A percentile compares a stretch with the other conserved stretches of the same genome.
phyloP scores from a whole-genome alignment of 305 asterid species.

The Solanum hybrid region DNA sequence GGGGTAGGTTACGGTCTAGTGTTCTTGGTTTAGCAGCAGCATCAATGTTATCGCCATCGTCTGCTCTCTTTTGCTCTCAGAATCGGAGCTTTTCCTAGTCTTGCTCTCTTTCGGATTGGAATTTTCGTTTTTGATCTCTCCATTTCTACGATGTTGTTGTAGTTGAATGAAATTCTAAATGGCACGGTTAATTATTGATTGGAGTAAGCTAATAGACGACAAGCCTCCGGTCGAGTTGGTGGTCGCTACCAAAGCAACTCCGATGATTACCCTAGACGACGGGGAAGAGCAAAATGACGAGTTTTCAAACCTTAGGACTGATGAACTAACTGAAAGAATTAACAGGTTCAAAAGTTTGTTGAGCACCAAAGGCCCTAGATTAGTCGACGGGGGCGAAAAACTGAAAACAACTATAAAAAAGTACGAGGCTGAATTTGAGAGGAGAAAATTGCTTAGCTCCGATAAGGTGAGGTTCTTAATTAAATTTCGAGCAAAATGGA shows the following conservation, averaged over 20 bases:
- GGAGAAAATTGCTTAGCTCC: not conserved
- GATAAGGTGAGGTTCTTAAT: conserved; percentile 25
- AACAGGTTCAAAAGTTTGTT: not conserved
- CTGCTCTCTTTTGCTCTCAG: not conserved
- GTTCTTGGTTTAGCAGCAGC: not conserved
- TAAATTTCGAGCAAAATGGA: not conserved
- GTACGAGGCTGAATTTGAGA: conserved; percentile 31
- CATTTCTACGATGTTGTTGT: not conserved
- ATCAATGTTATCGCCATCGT: not conserved
- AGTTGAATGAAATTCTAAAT: not conserved
- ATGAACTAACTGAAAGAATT: conserved; percentile 13
- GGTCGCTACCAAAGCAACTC: not conserved
- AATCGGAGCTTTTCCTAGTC: not conserved
- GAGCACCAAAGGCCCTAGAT: not conserved
- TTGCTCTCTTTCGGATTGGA: not conserved
- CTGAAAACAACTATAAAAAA: conserved; percentile 3
- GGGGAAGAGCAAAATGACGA: not conserved
- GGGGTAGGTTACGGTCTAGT: not conserved
- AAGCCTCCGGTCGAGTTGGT: conserved; percentile 21
- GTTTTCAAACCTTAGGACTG: not conserved
- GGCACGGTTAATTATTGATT: conserved; percentile 17
- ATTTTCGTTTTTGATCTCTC: not conserved
- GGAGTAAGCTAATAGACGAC: conserved; percentile 18
- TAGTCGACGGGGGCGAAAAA: conserved; percentile 49
- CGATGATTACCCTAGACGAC: conserved; percentile 2